phyloP scores from a whole-genome alignment of 495 filamentous ascomycete species.

The Xylaria flabelliformis region DNA sequence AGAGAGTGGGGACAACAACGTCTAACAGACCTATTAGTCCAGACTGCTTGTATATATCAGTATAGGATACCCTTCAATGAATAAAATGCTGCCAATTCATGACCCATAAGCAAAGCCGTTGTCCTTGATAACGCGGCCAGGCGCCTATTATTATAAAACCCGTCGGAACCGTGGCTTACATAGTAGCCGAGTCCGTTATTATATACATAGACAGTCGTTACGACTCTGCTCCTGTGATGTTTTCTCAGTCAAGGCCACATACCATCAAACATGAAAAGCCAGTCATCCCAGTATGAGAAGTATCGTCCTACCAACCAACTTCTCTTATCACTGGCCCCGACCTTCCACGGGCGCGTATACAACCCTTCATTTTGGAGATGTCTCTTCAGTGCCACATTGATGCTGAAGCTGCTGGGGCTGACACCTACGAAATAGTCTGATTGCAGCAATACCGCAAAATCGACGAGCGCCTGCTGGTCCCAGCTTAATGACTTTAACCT shows the following conservation, averaged over 20 bases:
- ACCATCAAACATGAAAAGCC: constrained; percentile 56
- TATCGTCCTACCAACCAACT: constrained; percentile 52
- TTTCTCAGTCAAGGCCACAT: constrained; percentile 45
- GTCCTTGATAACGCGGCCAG: background rate
- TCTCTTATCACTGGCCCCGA: constrained; percentile 46
- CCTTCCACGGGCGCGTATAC: constrained; percentile 50
- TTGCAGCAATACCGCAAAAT: constrained; percentile 48
- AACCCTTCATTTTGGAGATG: constrained; percentile 48
- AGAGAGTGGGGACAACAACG: constrained; percentile 47
- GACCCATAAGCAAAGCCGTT: background rate
- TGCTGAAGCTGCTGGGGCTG: constrained; percentile 54
- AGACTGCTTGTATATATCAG: constrained; percentile 25
- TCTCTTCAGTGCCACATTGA: constrained; percentile 51
- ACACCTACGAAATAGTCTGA: constrained; percentile 52
- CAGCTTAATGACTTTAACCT: constrained; percentile 46
- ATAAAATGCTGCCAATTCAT: constrained; percentile 3
- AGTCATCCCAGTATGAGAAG: constrained; percentile 52
- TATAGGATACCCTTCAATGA: constrained; percentile 21
- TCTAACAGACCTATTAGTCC: constrained; percentile 30
- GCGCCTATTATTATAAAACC: background rate
- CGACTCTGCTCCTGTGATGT: background rate
- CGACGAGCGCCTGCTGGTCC: constrained; percentile 54
- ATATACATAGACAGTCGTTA: background rate
- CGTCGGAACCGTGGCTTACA: background rate
- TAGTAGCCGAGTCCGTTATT: constrained; percentile 2